Percentiles rank a stretch among this genome's conserved stretches.
phyloP scores from a whole-genome alignment of 169 alveolate genomes.

The Eimeria brunetti region DNA sequence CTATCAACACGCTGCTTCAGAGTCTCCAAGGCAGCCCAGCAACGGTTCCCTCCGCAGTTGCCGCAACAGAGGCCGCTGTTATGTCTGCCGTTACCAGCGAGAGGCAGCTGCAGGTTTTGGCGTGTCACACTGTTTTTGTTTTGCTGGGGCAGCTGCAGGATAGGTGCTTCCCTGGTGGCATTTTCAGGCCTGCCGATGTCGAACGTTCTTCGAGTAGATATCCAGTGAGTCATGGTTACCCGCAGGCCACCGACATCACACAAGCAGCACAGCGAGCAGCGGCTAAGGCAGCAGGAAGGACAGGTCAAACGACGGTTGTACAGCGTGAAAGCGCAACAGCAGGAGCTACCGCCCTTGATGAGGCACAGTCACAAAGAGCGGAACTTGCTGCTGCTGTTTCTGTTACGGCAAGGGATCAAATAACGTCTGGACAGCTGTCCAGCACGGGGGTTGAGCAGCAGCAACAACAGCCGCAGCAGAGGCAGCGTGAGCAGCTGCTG shows the following conservation, averaged over 20 bases:
- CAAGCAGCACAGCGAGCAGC: background rate
- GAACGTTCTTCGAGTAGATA: background rate
- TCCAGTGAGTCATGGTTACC: background rate
- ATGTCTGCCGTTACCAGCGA: background rate
- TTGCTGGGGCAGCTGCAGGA: background rate
- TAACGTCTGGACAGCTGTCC: too few species aligned
- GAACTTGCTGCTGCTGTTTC: background rate
- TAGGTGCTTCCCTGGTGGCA: background rate
- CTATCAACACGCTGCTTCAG: background rate
- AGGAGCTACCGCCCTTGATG: background rate
- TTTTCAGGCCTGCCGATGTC: background rate
- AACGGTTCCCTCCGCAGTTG: background rate
- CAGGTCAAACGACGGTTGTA: background rate
- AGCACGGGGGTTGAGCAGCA: too few species aligned
- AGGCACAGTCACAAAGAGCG: too few species aligned
- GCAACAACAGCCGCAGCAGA: too few species aligned
- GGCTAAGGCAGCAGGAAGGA: background rate
- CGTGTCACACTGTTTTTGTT: too few species aligned
- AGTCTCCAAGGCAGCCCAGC: background rate
- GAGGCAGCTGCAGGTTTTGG: background rate
- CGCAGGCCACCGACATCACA: background rate
- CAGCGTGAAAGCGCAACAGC: background rate
- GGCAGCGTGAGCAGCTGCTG: too few species aligned
- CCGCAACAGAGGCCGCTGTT: background rate
- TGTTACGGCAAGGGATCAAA: background rate